These are phyloP conservation scores for Penicillium chermesinum DNA, from an alignment of 495 filamentous ascomycete species.

Conservation along the genomic window DNA sequence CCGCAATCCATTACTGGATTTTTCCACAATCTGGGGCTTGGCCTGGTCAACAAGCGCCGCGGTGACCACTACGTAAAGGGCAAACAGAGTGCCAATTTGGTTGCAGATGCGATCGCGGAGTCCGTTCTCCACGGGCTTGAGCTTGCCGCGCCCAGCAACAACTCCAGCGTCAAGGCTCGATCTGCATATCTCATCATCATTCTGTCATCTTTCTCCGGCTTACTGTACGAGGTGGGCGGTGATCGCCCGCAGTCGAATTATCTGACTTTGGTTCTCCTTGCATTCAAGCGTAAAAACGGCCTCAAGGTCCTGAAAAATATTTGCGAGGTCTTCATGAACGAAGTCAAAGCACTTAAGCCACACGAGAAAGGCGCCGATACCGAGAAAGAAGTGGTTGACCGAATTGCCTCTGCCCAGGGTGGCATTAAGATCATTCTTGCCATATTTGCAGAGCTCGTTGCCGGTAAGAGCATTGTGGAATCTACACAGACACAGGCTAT, in stretches of 20 bases:
- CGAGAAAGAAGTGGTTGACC: slow-evolving; percentile 43
- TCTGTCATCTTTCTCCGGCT: slow-evolving; percentile 66
- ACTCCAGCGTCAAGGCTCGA: slow-evolving; percentile 40
- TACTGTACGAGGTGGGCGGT: slow-evolving; percentile 64
- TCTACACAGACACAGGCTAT: slow-evolving; percentile 63
- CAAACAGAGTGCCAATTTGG: slow-evolving; percentile 59
- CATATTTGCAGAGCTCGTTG: slow-evolving; percentile 70
- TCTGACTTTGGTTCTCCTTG: slow-evolving; percentile 73
- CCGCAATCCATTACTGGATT: slow-evolving; percentile 68
- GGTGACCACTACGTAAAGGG: slow-evolving; percentile 60
- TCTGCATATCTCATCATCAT: slow-evolving; percentile 79
- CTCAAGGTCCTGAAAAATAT: slow-evolving; percentile 68
- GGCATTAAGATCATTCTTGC: slow-evolving; percentile 81
- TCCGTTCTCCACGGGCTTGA: slow-evolving; percentile 63
- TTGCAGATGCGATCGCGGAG: slow-evolving; percentile 74
- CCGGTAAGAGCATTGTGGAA: slow-evolving; percentile 72
- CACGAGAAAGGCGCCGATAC: slow-evolving; percentile 29
- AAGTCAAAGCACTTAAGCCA: slow-evolving; percentile 52
- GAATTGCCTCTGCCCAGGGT: slow-evolving; percentile 52
- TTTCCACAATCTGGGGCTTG: slow-evolving; percentile 74
- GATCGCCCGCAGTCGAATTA: slow-evolving; percentile 61
- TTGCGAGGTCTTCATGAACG: slow-evolving; percentile 65
- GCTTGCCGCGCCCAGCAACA: slow-evolving; percentile 40
- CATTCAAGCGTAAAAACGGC: slow-evolving; percentile 78
- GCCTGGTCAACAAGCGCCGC: slow-evolving; percentile 65